Conservation (phyloP, 176 grass and related monocot species). For the Aegilops bicornis region DNA sequence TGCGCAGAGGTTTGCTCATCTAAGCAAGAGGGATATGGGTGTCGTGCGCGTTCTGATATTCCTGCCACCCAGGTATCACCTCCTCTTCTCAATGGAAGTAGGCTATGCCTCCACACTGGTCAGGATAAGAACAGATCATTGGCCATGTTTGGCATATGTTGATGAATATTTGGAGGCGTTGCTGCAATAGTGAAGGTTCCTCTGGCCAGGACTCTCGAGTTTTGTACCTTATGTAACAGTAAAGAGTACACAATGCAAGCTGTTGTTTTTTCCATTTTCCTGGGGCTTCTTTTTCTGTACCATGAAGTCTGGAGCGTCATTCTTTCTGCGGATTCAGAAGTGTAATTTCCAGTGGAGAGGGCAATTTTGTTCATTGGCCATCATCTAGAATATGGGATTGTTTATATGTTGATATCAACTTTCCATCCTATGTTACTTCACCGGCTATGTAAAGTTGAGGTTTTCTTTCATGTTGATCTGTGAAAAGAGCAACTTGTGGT, state of each 20-base stretch:
- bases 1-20: constrained; percentile 18
- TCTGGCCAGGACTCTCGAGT: constrained; percentile 27
- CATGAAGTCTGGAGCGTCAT: constrained; percentile 33
- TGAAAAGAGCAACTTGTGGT: background rate
- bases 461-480: background rate
- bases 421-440: background rate
- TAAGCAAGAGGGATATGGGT: constrained; percentile 69
- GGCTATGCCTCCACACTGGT: constrained; percentile 70
- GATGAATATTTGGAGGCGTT: constrained; percentile 97
- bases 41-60: constrained; percentile 72
- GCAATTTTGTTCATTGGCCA: constrained; percentile 35
- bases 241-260: constrained; percentile 26
- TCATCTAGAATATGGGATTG: constrained; percentile 25
- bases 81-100: constrained; percentile 96
- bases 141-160: constrained; percentile 95
- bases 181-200: constrained; percentile 42
- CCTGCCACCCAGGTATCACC: constrained; percentile 88
- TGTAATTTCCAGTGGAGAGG: constrained; percentile 26
- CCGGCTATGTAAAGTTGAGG: background rate
- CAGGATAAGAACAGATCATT: constrained; percentile 90
- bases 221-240: constrained; percentile 55
- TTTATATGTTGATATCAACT: background rate
- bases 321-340: constrained; percentile 24
- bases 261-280: constrained; percentile 12
- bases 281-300: constrained; percentile 25